A percentile compares a stretch with the other conserved stretches of the same genome.
Evolutionary conservation across 2,329 filamentous ascomycete species (phyloP).

Genomic region (Teratosphaeria destructans): DNA sequence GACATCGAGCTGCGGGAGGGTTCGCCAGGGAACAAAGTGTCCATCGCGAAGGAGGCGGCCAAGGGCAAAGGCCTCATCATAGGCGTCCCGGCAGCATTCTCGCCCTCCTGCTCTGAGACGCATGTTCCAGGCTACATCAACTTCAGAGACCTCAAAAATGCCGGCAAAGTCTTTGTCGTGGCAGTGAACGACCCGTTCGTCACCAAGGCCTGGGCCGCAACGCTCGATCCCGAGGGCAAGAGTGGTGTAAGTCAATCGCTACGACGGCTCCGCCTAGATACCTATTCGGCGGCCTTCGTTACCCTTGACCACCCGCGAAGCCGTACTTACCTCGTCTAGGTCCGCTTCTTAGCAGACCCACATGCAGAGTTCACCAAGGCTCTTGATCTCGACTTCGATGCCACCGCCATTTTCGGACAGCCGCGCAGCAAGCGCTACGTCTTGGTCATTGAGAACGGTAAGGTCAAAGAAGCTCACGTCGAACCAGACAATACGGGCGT

Average conservation of each 20-base stretch:
- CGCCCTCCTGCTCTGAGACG: constrained; percentile 32
- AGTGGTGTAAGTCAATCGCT: constrained; percentile 54
- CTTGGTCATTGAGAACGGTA: constrained; percentile 71
- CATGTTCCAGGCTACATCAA: constrained; percentile 84
- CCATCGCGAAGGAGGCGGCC: constrained; percentile 65
- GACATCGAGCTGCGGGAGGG: constrained; percentile 67
- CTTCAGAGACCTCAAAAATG: constrained; percentile 64
- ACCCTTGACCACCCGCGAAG: too few relatives aligned
- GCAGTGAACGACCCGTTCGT: constrained; percentile 89
- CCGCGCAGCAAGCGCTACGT: constrained; percentile 81
- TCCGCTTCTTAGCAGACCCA: constrained; percentile 83
- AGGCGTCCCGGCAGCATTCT: constrained; percentile 56
- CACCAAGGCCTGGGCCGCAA: constrained; percentile 83
- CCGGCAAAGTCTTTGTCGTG: constrained; percentile 79
- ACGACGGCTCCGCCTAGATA: not conserved
- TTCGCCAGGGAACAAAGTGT: constrained; percentile 87
- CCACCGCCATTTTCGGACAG: constrained; percentile 67
- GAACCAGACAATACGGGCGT: constrained; percentile 85
- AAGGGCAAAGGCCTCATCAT: constrained; percentile 70
- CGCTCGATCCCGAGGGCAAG: constrained; percentile 62
- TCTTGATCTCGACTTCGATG: constrained; percentile 75
- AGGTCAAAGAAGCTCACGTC: constrained; percentile 68
- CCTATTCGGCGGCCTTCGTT: too few relatives aligned
- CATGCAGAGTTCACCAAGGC: constrained; percentile 70
- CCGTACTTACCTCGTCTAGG: constrained; percentile 37